Base-by-base conservation (phyloP, 1,284 basidiomycete genomes). In the Tilletia walkeri region DNA sequence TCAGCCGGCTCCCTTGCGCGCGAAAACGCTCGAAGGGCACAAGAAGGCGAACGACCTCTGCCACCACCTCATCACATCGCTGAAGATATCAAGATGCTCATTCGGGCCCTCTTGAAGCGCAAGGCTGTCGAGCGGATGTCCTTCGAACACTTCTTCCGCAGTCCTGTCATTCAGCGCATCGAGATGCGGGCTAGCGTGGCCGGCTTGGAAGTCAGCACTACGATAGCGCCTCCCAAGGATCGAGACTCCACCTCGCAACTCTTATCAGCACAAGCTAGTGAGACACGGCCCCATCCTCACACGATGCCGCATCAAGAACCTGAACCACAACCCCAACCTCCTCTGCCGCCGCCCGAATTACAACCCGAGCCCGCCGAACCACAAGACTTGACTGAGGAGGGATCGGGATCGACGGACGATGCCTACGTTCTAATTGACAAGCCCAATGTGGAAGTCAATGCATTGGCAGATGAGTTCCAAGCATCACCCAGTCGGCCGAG, bases 121-220 rank as follows among this genome's bases (percentile, higher is more conserved):
- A 89, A 91, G 54, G 94, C 95, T 0, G 88, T 88, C 0, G 91
- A 97, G 81, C 88, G 96, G 3, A 90, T 93, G 67, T 90, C 88
- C 73, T 99, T 95, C 79, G 92, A 95, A 12, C 92, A 94, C 65
- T 97, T 98, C 85, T 99, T 99, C 82, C 86, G 87, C 54, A 63
- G 59, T 39, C 59, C 59, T 16, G 38, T 63, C 38, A 63, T 63
- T 20, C 59, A 63, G 59, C 59, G 59, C 59, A 36, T 63, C 59
- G 59, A 63, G 59, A 36, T 63, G 59, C 30, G 30, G 7, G 59
- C 59, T 6, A 63, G 59, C n/a, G 59, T 41, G 6, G 59, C 59
- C 36, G 59, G 59, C 4, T 34, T 63, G 34, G 59, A 63, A 20
- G 59, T 63, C 34, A 63, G 59, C 59, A 63, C 59, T 6, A 63